Conservation (phyloP, 441 rosid species). For the Corymbia calophylla region DNA sequence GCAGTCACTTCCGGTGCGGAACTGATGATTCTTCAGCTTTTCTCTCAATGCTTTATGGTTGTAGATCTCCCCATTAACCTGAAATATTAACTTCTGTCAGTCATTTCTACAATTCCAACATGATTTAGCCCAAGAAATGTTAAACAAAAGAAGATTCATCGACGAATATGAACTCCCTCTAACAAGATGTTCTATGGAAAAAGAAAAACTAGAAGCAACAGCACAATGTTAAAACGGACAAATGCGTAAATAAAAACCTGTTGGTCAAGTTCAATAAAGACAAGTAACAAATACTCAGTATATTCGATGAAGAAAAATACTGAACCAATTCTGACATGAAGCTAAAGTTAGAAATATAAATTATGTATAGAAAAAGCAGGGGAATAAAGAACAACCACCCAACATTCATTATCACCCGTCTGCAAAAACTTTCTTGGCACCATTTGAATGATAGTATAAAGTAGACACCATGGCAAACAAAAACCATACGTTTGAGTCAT, state of each 20-base stretch:
- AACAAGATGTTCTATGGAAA: background rate
- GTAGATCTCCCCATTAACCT: slow-evolving; percentile 99
- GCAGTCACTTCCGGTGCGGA: slow-evolving; percentile 95
- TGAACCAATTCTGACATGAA: background rate
- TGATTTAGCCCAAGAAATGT: background rate
- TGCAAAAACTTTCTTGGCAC: background rate
- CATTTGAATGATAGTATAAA: background rate
- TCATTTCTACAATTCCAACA: background rate
- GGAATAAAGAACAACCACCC: background rate
- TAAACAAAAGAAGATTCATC: background rate
- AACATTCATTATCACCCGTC: background rate
- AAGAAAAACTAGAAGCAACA: background rate
- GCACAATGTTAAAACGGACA: background rate
- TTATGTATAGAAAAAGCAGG: background rate
- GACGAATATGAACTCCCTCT: background rate
- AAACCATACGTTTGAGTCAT: background rate
- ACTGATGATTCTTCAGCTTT: slow-evolving; percentile 57
- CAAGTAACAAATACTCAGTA: background rate
- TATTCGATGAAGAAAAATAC: background rate
- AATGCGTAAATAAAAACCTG: background rate
- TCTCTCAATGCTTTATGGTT: slow-evolving; percentile 70
- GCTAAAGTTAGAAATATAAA: background rate
- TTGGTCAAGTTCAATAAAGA: background rate
- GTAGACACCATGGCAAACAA: background rate
- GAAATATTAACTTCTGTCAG: background rate